Evolutionary conservation across 768 basidiomycete genomes (phyloP).

Genomic region (Lentinula raphanica): DNA sequence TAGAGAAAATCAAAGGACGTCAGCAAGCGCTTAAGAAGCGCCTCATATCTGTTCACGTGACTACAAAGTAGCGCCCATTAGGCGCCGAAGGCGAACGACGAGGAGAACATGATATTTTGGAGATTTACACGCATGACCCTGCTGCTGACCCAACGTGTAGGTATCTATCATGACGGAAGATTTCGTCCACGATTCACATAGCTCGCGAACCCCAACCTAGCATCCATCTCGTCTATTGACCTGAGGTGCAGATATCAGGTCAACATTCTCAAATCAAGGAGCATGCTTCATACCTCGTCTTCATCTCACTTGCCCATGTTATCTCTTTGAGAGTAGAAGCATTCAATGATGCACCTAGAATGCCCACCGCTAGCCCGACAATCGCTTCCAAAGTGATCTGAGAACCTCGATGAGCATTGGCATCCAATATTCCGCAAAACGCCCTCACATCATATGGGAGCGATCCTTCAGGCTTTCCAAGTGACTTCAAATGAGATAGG

Average conservation of each 20-base stretch:
- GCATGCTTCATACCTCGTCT: constrained; percentile 48
- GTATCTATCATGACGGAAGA: constrained; percentile 21
- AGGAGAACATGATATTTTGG: no score
- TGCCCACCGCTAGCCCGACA: constrained; percentile 59
- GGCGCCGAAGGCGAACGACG: no score
- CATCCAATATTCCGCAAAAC: no score
- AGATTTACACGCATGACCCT: no score
- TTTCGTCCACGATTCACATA: constrained; percentile 56
- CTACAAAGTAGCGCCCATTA: no score
- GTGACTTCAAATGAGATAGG: constrained; percentile 69
- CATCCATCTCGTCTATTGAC: constrained; percentile 73
- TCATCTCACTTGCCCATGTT: constrained; percentile 89
- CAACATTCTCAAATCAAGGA: constrained; percentile 3
- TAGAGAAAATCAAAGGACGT: not conserved
- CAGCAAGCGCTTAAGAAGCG: not conserved
- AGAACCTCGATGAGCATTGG: not conserved
- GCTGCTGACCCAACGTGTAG: not conserved
- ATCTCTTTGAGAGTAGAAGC: constrained; percentile 71
- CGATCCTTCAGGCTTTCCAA: constrained; percentile 62
- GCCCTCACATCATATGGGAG: constrained; percentile 55
- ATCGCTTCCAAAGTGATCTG: constrained; percentile 70
- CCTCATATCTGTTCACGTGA: not conserved
- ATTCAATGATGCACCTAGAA: constrained; percentile 67
- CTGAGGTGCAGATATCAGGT: constrained; percentile 27
- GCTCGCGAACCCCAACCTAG: constrained; percentile 56